Base-by-base conservation (phyloP, 306 rosid species). In the Aeschynomene evenia region DNA sequence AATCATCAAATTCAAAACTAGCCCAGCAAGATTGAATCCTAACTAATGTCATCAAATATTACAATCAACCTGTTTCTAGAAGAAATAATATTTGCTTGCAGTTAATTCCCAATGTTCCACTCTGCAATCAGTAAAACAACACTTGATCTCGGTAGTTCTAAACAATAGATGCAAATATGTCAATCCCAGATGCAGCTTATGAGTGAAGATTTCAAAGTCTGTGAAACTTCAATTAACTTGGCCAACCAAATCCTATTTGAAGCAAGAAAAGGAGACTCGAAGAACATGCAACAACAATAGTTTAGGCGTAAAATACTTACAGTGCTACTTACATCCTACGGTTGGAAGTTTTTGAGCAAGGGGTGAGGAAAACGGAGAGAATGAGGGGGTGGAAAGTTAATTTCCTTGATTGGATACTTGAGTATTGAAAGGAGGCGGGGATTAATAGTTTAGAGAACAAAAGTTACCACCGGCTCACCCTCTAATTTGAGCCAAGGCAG, bases 1-100 rank as follows among this genome's bases (percentile, higher is more conserved):
- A 67, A 55, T 7, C 40, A 46, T 39, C 57, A 50, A 49, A 59
- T 12, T 36, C 48, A 37, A 75, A 75, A 45, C 34, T 45, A 75
- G 11, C 45, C 37, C 26, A 58, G 10, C 51, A 58, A 23, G 39
- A 37, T 45, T 11, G 12, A 49, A 43, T 58, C 48, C 68, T 49
- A 58, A 54, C 39, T 76, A 45, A 49, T 49, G 15, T 22, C 11
- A 39, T 37, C n/a, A 9, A 16, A 46, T 48, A 57, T 12, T 66
- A 43, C 5, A 33, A 31, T 46, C 53, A 48, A 57, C 2, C 52
- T 29, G 22, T 54, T 51, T 46, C 60, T 10, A 16, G 31, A 53
- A 53, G 52, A 42, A 23, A 49, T 33, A 75, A 67, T 23, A 54
- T 19, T 33, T 63, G 22, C 14, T 22, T 34, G 74, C 21, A 42